Conservation (phyloP, 257 asterid genomes). For the Nicotiana benthamiana region DNA sequence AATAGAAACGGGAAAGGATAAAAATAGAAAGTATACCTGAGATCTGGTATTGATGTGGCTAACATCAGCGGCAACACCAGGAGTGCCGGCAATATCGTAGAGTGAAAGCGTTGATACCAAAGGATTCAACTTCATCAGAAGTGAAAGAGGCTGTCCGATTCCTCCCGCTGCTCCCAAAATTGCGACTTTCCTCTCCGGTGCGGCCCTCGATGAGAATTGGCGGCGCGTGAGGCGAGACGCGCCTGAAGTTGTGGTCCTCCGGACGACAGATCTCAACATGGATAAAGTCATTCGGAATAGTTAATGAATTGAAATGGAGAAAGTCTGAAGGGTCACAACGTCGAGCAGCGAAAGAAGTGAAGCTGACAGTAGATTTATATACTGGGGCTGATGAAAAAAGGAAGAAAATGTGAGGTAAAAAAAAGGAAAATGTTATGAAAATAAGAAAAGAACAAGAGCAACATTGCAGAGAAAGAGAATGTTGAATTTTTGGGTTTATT, state of each 20-base stretch:
- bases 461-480: too few relatives aligned
- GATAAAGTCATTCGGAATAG: constrained; percentile 20
- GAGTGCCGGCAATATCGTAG: constrained; percentile 84
- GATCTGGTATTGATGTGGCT: constrained; percentile 94
- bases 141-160: constrained; percentile 82
- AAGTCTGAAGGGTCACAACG: too few relatives aligned
- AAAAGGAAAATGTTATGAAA: too few relatives aligned
- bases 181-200: constrained; percentile 70
- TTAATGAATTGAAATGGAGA: too few relatives aligned
- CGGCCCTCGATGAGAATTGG: constrained; percentile 45
- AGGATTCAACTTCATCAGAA: constrained; percentile 84
- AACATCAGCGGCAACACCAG: constrained; percentile 89
- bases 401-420: too few relatives aligned
- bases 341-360: too few relatives aligned
- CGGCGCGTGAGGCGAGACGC: constrained; percentile 23
- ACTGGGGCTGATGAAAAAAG: too few relatives aligned
- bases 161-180: constrained; percentile 92
- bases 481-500: too few relatives aligned
- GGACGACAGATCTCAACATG: constrained; percentile 52
- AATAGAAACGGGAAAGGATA: background rate
- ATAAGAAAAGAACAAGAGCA: too few relatives aligned
- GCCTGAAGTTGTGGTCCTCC: constrained; percentile 26
- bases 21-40: constrained; percentile 30
- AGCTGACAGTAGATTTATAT: too few relatives aligned
- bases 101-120: constrained; percentile 68